A percentile compares a stretch with the other conserved stretches of the same genome.
phyloP scores from a whole-genome alignment of 2,329 filamentous ascomycete species.

The Nectriaceae sp. region DNA sequence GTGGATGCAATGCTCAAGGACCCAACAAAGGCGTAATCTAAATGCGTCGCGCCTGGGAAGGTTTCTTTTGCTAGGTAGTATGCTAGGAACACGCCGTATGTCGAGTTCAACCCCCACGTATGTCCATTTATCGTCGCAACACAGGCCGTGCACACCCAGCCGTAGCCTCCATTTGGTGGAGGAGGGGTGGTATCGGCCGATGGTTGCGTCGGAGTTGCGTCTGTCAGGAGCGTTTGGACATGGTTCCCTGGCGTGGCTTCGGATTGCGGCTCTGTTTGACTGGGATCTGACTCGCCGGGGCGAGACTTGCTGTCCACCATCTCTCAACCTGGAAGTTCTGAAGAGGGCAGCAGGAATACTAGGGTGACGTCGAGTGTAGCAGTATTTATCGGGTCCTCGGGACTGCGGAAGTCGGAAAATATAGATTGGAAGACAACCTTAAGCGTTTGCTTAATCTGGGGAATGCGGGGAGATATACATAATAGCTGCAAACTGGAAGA shows the following conservation, averaged over 20 bases:
- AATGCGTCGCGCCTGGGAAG: constrained; percentile 51
- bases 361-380: too few species aligned
- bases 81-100: constrained; percentile 58
- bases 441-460: too few species aligned
- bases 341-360: too few species aligned
- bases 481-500: too few species aligned
- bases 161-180: constrained; percentile 58
- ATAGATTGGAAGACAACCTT: too few species aligned
- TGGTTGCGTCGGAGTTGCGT: not conserved
- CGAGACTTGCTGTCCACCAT: not conserved
- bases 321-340: not conserved
- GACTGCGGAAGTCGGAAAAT: too few species aligned
- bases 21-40: constrained; percentile 62
- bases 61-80: constrained; percentile 54
- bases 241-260: not conserved
- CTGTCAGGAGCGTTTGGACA: not conserved
- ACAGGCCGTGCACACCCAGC: constrained; percentile 36
- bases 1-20: constrained; percentile 53
- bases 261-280: not conserved
- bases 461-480: too few species aligned
- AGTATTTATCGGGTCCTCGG: too few species aligned
- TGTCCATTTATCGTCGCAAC: constrained; percentile 38
- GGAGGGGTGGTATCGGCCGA: not conserved
- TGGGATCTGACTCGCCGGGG: not conserved
- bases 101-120: constrained; percentile 44